Conservation (phyloP, 2,329 filamentous ascomycete genomes). For the Cytospora leucostoma region DNA sequence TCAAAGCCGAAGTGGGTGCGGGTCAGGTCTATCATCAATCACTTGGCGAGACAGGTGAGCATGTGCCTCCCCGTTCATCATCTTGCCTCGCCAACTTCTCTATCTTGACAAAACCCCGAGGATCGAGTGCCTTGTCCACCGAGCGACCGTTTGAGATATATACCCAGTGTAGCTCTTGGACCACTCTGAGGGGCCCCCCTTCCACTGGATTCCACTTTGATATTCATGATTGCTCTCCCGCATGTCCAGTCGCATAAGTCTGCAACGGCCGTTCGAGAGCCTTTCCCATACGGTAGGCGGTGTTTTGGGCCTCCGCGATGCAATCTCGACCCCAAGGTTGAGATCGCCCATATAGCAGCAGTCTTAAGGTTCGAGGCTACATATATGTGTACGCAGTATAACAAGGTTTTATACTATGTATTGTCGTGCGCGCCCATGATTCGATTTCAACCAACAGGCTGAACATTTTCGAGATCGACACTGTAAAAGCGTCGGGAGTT, state of each 20-base stretch:
- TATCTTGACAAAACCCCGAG: not conserved
- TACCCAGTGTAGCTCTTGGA: not conserved
- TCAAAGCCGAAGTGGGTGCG: constrained; percentile 28
- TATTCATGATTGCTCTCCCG: constrained; percentile 12
- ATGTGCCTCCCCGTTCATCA: constrained; percentile 2
- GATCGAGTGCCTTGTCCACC: constrained; percentile 2
- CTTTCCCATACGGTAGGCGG: constrained; percentile 10
- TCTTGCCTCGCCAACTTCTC: constrained; percentile 11
- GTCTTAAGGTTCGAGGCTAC: constrained; percentile 11
- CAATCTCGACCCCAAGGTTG: constrained; percentile 15
- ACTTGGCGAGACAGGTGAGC: not conserved
- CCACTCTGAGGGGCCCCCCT: constrained; percentile 4
- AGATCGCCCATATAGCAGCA: constrained; percentile 7
- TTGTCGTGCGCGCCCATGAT: constrained; percentile 7
- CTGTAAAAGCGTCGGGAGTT: constrained; percentile 13
- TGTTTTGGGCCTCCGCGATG: constrained; percentile 12
- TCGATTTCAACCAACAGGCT: constrained; percentile 18
- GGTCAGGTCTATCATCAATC: constrained; percentile 13
- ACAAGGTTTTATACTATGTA: constrained; percentile 18
- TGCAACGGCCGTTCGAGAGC: constrained; percentile 22
- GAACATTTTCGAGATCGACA: constrained; percentile 15
- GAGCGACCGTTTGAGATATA: constrained; percentile 17
- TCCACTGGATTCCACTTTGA: constrained; percentile 1
- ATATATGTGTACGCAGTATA: constrained; percentile 10
- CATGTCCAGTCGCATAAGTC: constrained; percentile 11